Conservation (phyloP, 1,284 basidiomycete genomes). For the Coniferiporia sulphurascens region DNA sequence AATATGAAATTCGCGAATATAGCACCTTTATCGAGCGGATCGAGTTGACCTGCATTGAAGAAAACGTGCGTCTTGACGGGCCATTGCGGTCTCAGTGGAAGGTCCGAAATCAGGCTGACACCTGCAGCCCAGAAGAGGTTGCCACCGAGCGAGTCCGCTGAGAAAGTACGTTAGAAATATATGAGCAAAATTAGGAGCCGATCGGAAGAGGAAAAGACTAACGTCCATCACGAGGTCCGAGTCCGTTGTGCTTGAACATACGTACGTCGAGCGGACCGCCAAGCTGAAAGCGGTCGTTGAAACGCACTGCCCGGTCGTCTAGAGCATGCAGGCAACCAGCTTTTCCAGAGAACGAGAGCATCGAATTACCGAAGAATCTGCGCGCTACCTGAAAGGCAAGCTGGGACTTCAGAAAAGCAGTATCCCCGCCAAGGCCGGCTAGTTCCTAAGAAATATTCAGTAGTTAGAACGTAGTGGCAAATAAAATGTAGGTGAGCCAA, state of each 20-base stretch:
- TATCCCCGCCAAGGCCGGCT: conserved; percentile 75
- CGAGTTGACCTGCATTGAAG: conserved; percentile 83
- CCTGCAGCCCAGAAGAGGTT: conserved; percentile 86
- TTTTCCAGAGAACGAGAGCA: conserved; percentile 55
- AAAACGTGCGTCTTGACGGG: conserved; percentile 85
- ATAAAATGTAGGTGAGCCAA: conserved; percentile 19
- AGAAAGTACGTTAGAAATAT: neutral
- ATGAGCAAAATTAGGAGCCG: neutral
- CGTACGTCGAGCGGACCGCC: conserved; percentile 91
- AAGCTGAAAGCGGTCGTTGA: conserved; percentile 88
- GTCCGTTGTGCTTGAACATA: conserved; percentile 78
- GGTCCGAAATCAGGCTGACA: conserved; percentile 72
- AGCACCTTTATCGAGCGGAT: conserved; percentile 54
- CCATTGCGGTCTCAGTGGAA: conserved; percentile 81
- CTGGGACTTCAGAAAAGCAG: conserved; percentile 69
- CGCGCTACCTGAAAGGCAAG: conserved; percentile 64
- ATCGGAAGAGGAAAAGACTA: conserved; percentile 24
- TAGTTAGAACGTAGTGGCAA: conserved; percentile 1
- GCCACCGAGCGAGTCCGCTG: conserved; percentile 79
- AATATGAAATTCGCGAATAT: neutral
- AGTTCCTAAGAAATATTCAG: conserved; percentile 53
- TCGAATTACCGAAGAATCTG: conserved; percentile 43
- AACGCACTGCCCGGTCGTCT: conserved; percentile 45
- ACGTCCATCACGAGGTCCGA: conserved; percentile 73
- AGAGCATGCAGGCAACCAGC: conserved; percentile 56